These are phyloP conservation scores for Funneliformis mosseae DNA, from an alignment of 192 early-diverging fungal species.

Conservation along the genomic window DNA sequence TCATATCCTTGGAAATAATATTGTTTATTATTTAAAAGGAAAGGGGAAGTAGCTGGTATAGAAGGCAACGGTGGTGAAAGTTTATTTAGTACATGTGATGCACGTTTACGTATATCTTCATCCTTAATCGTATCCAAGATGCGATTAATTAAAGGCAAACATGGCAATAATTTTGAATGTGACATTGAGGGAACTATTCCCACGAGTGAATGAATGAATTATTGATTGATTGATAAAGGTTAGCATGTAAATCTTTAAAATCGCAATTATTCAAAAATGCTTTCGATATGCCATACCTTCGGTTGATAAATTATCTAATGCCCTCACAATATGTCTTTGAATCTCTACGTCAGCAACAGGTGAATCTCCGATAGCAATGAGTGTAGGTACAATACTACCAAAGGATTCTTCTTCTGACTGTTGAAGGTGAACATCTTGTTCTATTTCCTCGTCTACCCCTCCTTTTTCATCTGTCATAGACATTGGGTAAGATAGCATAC, in stretches of 20 bases:
- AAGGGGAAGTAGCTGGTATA: not conserved
- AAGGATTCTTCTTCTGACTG: not conserved
- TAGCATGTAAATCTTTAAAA: conserved; percentile 2
- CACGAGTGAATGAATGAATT: not conserved
- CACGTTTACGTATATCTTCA: conserved; percentile 45
- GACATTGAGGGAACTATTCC: not conserved
- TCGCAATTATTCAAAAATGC: conserved; percentile 39
- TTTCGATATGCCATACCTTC: conserved; percentile 34
- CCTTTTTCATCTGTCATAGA: conserved; percentile 32
- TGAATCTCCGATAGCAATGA: conserved; percentile 41
- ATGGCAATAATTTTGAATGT: conserved; percentile 33
- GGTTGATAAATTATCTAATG: conserved; percentile 57
- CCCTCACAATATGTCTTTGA: conserved; percentile 57
- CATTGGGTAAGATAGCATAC: conserved; percentile 14
- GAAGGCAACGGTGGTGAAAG: not conserved
- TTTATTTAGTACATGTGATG: conserved; percentile 42
- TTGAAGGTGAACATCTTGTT: conserved; percentile 3
- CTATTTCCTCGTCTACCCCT: conserved; percentile 26
- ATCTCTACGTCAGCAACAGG: conserved; percentile 47
- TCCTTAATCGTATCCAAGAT: conserved; percentile 42
- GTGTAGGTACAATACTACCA: conserved; percentile 38
- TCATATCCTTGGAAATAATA: not conserved
- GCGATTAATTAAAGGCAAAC: conserved; percentile 43
- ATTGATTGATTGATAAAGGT: not conserved
- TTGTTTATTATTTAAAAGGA: not conserved